Evolutionary conservation across 495 filamentous ascomycete genomes (phyloP), one percentile per base, ranked within the genome.

Genomic region (Aspergillus hancockii): DNA sequence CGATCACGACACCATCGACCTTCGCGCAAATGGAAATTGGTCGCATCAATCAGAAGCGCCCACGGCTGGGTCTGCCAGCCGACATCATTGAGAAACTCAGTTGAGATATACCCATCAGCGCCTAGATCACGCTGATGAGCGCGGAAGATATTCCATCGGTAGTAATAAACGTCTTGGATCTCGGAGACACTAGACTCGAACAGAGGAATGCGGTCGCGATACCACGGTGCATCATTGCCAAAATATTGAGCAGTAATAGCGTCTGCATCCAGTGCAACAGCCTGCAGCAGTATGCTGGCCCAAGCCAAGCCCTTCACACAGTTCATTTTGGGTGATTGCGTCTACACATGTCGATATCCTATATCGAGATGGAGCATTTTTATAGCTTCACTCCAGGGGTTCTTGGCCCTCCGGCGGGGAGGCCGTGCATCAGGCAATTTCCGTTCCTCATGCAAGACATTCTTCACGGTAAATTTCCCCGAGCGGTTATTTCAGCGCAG

Each of bases 51-150:
- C 22, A 64, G 59, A 32, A 61, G 56, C 21, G 57, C 67, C 52
- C 40, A 67, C n/a, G 60, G 64, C 25, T 56, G 55, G 9, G 38
- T 57, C 43, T 67, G 65, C 67, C 67, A 72, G 34, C 63, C 46
- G 0, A 70, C 70, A 47, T 70, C 67, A 50, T 67, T 60, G 57
- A 72, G 60, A 49, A 72, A 72, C 28, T 72, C 70, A 31, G 67
- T 72, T 1, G 67, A 61, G 8, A 72, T 66, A 31, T 61, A 72
- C 7, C 70, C 70, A 22, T 65, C 49, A 1, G 59, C 22, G 5
- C 70, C 70, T 10, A 70, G 61, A 28, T 72, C 67, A 13, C 67
- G 67, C 56, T 70, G 70, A 52, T 72, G 70, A 0, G 67, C 67
- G 0, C 70, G 67, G 62, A 68, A 72, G 47, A 70, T 49, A 38